Conservation (phyloP, 2,329 filamentous ascomycete genomes). For the Fusarium sp. region DNA sequence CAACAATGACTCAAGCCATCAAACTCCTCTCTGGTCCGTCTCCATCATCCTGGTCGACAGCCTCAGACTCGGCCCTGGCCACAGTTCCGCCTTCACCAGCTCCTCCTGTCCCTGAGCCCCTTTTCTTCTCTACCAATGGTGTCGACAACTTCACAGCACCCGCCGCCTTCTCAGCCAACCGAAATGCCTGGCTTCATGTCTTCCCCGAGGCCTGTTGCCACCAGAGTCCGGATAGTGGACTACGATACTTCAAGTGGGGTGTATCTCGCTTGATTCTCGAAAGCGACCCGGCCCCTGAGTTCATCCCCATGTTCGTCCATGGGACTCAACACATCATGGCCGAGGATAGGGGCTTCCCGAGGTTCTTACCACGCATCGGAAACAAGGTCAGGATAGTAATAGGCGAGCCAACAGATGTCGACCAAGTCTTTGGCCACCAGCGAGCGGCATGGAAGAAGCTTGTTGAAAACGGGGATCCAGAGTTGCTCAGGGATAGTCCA, state of each 20-base stretch:
- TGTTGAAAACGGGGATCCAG: constrained; percentile 61
- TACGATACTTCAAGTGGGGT: constrained; percentile 99
- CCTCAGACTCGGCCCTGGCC: constrained; percentile 20
- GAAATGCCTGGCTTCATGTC: constrained; percentile 89
- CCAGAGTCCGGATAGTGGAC: constrained; percentile 80
- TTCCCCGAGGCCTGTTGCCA: constrained; percentile 97
- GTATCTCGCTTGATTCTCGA: constrained; percentile 92
- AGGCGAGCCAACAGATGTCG: constrained; percentile 80
- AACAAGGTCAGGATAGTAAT: constrained; percentile 80
- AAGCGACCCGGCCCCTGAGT: constrained; percentile 84
- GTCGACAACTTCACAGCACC: constrained; percentile 76
- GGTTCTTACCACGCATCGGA: constrained; percentile 81
- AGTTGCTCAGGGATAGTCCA: constrained; percentile 54
- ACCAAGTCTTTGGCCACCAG: constrained; percentile 81
- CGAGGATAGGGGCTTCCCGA: constrained; percentile 82
- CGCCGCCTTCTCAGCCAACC: constrained; percentile 76
- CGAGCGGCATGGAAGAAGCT: constrained; percentile 80
- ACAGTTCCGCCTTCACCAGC: constrained; percentile 7
- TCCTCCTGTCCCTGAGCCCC: constrained; percentile 45
- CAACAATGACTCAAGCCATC: constrained; percentile 87
- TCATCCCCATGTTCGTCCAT: constrained; percentile 95
- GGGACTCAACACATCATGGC: constrained; percentile 91
- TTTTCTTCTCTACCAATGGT: constrained; percentile 74
- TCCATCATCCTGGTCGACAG: constrained; percentile 37
- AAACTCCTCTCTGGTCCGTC: constrained; percentile 76